Percentiles rank a stretch among this genome's conserved stretches.
These are phyloP conservation scores for Cryomyces antarcticus DNA, from an alignment of 495 filamentous ascomycete species.

Conservation along the genomic window DNA sequence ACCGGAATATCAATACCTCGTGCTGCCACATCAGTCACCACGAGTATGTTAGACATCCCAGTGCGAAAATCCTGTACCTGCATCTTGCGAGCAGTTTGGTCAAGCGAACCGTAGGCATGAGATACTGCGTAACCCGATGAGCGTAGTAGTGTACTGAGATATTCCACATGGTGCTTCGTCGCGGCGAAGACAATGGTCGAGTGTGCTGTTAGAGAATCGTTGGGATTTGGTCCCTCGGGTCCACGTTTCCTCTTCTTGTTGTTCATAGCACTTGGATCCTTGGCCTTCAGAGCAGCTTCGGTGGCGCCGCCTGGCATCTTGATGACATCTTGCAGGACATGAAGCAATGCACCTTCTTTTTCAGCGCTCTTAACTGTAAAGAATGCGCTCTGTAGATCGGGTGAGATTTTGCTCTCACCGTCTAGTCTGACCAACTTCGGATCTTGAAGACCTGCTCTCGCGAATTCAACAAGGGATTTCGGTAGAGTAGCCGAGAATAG, in stretches of 20 bases:
- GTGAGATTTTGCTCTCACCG: constrained; percentile 85
- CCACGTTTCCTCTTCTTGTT: constrained; percentile 31
- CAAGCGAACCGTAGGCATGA: constrained; percentile 79
- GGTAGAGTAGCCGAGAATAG: constrained; percentile 91
- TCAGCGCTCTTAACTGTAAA: constrained; percentile 81
- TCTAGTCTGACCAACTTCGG: constrained; percentile 74
- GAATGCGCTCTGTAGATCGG: constrained; percentile 80
- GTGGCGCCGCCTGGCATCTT: constrained; percentile 71
- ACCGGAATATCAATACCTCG: constrained; percentile 95
- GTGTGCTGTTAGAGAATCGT: constrained; percentile 45
- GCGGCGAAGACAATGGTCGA: constrained; percentile 89
- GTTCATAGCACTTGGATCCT: constrained; percentile 13
- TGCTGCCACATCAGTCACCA: constrained; percentile 95
- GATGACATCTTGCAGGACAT: constrained; percentile 78
- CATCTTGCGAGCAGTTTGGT: constrained; percentile 77
- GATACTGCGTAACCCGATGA: constrained; percentile 71
- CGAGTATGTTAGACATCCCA: constrained; percentile 70
- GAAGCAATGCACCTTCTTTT: constrained; percentile 78
- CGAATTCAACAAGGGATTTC: constrained; percentile 86
- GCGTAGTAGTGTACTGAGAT: constrained; percentile 51
- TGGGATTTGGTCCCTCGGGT: constrained; percentile 22
- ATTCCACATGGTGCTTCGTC: constrained; percentile 97
- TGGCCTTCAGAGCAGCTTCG: constrained; percentile 22
- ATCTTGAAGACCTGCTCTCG: constrained; percentile 77
- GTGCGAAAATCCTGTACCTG: constrained; percentile 76